Evolutionary conservation across 1,139 yeast genomes (phyloP), one percentile per base, ranked within the genome.

Genomic region (Nematodospora anomalae): DNA sequence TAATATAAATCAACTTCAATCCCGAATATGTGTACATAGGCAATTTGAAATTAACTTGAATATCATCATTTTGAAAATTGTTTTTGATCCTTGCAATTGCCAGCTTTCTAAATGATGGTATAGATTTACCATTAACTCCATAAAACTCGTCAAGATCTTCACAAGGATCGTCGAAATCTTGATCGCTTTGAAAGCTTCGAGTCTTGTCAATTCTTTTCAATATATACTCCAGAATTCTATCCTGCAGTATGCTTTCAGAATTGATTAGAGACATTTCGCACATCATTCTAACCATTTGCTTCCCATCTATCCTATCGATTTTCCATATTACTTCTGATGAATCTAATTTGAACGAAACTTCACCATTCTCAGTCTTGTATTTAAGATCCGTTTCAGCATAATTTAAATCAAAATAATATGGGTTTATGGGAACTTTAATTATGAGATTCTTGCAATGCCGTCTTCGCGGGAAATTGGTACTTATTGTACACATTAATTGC

Each of bases 251-350:
- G 3, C 30, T 10, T 1, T 36, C 35, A n/a, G 36, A 20, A 4
- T 49, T 37, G 1, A 41, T 23, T 10, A 70, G 42, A 1, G 52
- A 38, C 13, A 71, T 42, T 38, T 70, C 76, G 0, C 74, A 69
- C 72, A 71, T 69, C 74, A 71, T 67, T 37, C 64, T 58, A 11
- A 67, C 57, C 10, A 61, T 47, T 30, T 46, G 47, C 36, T 63
- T 67, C 2, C 90, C 90, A 16, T 75, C 74, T 28, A 82, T 55
- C 11, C 75, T 62, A 2, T 73, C 76, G 8, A 84, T 67, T 32
- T 67, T 66, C 94, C 94, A 84, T 1, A 77, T 53, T 3, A 84
- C 51, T 41, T 75, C 77, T 16, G 79, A 72, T 21, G 76, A 69
- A 44, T 69, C 64, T 4, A 71, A 54, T 30, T 68, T 65, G 45